Evolutionary conservation across 306 rosid species (phyloP).

Genomic region (Delonix regia): DNA sequence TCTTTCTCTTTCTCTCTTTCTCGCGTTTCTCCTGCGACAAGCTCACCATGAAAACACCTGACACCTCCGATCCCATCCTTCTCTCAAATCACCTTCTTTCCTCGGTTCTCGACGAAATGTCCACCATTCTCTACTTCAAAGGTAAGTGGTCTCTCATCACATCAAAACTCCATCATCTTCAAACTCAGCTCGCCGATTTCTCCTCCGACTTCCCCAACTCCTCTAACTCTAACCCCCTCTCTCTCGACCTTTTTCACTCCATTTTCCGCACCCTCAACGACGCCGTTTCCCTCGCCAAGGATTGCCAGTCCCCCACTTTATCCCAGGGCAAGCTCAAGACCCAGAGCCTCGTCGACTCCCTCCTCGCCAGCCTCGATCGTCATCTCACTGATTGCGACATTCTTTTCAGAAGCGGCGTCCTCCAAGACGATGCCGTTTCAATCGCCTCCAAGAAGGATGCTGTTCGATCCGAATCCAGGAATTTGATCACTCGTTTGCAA

Average conservation of each 20-base stretch:
- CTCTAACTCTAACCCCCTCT: slow-evolving; percentile 60
- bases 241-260: slow-evolving; percentile 65
- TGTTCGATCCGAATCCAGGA: slow-evolving; percentile 65
- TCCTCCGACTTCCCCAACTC: slow-evolving; percentile 50
- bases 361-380: slow-evolving; percentile 67
- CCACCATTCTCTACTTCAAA: slow-evolving; percentile 55
- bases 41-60: slow-evolving; percentile 52
- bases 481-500: slow-evolving; percentile 76
- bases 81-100: slow-evolving; percentile 39
- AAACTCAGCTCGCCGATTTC: slow-evolving; percentile 68
- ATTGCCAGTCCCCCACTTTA: slow-evolving; percentile 47
- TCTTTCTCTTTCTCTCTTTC: not conserved
- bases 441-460: slow-evolving; percentile 57
- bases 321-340: slow-evolving; percentile 83
- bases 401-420: slow-evolving; percentile 72
- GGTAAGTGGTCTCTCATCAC: slow-evolving; percentile 74
- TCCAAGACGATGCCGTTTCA: slow-evolving; percentile 47
- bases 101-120: slow-evolving; percentile 52
- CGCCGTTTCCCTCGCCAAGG: slow-evolving; percentile 53
- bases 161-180: slow-evolving; percentile 65
- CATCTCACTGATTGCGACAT: slow-evolving; percentile 70
- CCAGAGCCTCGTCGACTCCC: slow-evolving; percentile 78
- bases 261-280: slow-evolving; percentile 53
- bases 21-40: not conserved
- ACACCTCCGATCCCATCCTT: slow-evolving; percentile 39